A percentile compares a stretch with the other conserved stretches of the same genome.
Evolutionary conservation across 352 stramenopile species (phyloP).

Genomic region (Phytophthora citrophthora): DNA sequence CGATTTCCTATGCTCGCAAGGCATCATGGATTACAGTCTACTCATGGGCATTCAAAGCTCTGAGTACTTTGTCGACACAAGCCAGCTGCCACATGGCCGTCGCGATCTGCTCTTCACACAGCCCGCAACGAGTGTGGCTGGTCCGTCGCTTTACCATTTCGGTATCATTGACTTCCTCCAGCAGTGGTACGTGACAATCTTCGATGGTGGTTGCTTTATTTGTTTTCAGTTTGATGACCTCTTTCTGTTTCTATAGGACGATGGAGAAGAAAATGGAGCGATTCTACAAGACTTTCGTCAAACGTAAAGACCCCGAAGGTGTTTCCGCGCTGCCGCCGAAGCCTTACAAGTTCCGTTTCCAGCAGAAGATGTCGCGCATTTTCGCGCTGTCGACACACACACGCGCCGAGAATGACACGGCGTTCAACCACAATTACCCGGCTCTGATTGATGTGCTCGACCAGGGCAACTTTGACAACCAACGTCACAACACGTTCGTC

Average conservation of each 20-base stretch:
- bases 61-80: conserved; percentile 89
- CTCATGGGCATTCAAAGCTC: conserved; percentile 92
- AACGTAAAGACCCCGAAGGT: conserved; percentile 87
- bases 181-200: conserved; percentile 71
- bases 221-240: conserved; percentile 11
- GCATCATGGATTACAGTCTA: conserved; percentile 94
- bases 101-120: conserved; percentile 82
- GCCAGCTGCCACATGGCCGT: conserved; percentile 57
- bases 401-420: conserved; percentile 64
- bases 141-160: conserved; percentile 90
- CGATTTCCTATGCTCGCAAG: conserved; percentile 88
- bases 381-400: conserved; percentile 78
- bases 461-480: conserved; percentile 69
- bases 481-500: conserved; percentile 62
- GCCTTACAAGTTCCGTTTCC: conserved; percentile 92
- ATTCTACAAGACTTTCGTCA: conserved; percentile 91
- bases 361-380: conserved; percentile 91
- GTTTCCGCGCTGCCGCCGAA: conserved; percentile 89
- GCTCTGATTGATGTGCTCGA: conserved; percentile 84
- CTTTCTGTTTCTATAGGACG: conserved; percentile 53
- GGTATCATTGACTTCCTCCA: conserved; percentile 94
- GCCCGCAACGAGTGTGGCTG: conserved; percentile 84
- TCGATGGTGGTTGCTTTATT: background rate
- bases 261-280: conserved; percentile 92
- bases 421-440: conserved; percentile 78